phyloP scores from a whole-genome alignment of 345 rosid genomes.

The Lumnitzera littorea region DNA sequence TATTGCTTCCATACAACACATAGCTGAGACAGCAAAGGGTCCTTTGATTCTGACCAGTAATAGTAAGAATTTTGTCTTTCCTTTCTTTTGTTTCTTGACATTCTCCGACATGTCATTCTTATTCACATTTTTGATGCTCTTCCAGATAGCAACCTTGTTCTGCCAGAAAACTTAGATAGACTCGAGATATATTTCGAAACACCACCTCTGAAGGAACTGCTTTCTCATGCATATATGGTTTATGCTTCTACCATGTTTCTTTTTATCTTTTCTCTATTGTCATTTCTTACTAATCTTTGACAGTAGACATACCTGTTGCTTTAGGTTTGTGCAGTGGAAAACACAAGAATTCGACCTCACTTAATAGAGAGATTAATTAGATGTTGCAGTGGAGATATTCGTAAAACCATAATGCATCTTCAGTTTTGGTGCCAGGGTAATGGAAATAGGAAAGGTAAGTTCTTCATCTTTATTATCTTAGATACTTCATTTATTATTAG shows the following conservation, averaged over 20 bases:
- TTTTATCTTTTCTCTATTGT: conserved; percentile 11
- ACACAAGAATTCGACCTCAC: conserved; percentile 40
- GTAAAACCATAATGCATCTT: conserved; percentile 71
- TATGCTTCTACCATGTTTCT: conserved; percentile 10
- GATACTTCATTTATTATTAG: not conserved
- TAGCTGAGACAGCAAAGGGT: conserved; percentile 84
- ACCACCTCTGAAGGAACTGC: conserved; percentile 56
- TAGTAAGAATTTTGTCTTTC: conserved; percentile 39
- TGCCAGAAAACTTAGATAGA: conserved; percentile 70
- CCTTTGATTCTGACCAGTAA: conserved; percentile 82
- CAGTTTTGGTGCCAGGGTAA: conserved; percentile 90
- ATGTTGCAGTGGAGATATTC: conserved; percentile 61
- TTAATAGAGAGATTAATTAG: conserved; percentile 43
- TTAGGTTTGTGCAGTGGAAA: conserved; percentile 78
- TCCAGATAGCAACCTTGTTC: conserved; percentile 50
- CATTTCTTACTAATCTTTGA: conserved; percentile 1
- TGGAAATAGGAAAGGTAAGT: conserved; percentile 44
- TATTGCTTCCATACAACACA: conserved; percentile 70
- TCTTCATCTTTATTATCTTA: conserved; percentile 1
- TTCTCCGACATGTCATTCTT: conserved; percentile 8
- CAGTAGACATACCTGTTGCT: conserved; percentile 9
- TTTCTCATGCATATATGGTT: conserved; percentile 48
- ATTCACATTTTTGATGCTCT: conserved; percentile 14
- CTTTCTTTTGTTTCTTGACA: conserved; percentile 3
- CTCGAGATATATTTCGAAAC: conserved; percentile 44